These are phyloP conservation scores for Astrothelium subdiscretum DNA, from an alignment of 495 filamentous ascomycete genomes.

Conservation along the genomic window DNA sequence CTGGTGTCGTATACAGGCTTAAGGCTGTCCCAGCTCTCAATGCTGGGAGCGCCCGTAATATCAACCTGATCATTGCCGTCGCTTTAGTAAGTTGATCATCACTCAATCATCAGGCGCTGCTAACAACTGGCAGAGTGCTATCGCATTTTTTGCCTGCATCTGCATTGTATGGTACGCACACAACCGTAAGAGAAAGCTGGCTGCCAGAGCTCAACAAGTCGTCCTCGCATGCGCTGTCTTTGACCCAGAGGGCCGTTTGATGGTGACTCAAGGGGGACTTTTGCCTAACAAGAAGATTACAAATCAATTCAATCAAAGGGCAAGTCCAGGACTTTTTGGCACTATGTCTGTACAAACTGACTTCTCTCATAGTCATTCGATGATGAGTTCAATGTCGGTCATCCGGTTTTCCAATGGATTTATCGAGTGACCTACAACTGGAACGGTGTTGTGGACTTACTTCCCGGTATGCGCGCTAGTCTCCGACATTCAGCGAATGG, in stretches of 20 bases:
- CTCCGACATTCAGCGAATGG: conserved; percentile 14
- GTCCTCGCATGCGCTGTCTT: conserved; percentile 68
- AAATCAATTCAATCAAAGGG: conserved; percentile 59
- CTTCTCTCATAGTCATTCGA: conserved; percentile 44
- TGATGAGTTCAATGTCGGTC: conserved; percentile 63
- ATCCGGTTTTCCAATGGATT: conserved; percentile 79
- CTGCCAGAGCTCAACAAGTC: conserved; percentile 62
- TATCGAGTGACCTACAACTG: conserved; percentile 71
- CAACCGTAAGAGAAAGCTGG: conserved; percentile 41
- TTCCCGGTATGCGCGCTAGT: conserved; percentile 57
- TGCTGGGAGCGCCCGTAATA: conserved; percentile 10
- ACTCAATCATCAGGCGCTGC: neutral
- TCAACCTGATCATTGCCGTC: conserved; percentile 21
- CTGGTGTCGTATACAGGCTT: conserved; percentile 56
- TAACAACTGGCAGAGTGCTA: conserved; percentile 37
- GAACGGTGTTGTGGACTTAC: conserved; percentile 50
- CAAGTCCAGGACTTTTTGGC: conserved; percentile 20
- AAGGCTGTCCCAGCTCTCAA: conserved; percentile 15
- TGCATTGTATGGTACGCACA: conserved; percentile 46
- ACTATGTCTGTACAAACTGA: conserved; percentile 1
- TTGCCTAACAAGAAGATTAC: conserved; percentile 75
- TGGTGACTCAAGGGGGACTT: conserved; percentile 71
- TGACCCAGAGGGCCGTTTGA: conserved; percentile 58
- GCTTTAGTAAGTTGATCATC: conserved; percentile 15
- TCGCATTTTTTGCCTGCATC: conserved; percentile 48